Evolutionary conservation across 225 moss, liverwort and hornwort species (phyloP).

Genomic region (Polytrichum formosum): DNA sequence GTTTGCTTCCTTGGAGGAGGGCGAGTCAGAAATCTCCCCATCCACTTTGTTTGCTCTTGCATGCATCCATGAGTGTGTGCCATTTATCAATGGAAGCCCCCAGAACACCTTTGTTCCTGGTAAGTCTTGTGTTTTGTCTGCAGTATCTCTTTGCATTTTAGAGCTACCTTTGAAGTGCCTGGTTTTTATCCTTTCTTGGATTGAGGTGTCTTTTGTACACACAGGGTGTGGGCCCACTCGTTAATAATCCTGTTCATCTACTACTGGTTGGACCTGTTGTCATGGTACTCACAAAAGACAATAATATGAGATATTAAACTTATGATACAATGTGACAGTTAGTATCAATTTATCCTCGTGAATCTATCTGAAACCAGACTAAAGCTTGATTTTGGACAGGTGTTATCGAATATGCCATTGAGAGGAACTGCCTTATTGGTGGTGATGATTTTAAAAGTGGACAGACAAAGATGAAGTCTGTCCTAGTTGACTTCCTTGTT

Average conservation of each 20-base stretch:
- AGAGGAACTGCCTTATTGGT: slow-evolving; percentile 79
- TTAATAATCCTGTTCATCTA: background rate
- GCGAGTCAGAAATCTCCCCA: slow-evolving; percentile 82
- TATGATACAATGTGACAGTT: too few relatives aligned
- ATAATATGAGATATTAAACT: too few relatives aligned
- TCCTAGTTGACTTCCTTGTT: slow-evolving; percentile 92
- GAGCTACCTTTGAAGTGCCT: too few relatives aligned
- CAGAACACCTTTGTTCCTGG: slow-evolving; percentile 97
- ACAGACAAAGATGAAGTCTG: slow-evolving; percentile 99
- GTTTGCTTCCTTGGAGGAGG: slow-evolving; percentile 64
- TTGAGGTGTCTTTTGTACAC: too few relatives aligned
- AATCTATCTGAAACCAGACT: too few relatives aligned
- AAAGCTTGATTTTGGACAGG: slow-evolving; percentile 34
- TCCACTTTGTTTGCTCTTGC: slow-evolving; percentile 88
- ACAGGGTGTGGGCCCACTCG: too few relatives aligned
- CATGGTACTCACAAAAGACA: too few relatives aligned
- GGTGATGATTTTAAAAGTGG: slow-evolving; percentile 99
- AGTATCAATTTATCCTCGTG: too few relatives aligned
- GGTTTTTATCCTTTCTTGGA: too few relatives aligned
- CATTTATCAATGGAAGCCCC: slow-evolving; percentile 94
- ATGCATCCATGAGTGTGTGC: slow-evolving; percentile 88
- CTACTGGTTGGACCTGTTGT: background rate
- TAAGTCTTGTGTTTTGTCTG: slow-evolving; percentile 11
- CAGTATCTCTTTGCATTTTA: too few relatives aligned
- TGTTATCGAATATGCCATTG: slow-evolving; percentile 78